Percentiles rank a stretch among this genome's conserved stretches.
Evolutionary conservation across 139 green algal genomes (phyloP).

Genomic region (Volvox africanus): DNA sequence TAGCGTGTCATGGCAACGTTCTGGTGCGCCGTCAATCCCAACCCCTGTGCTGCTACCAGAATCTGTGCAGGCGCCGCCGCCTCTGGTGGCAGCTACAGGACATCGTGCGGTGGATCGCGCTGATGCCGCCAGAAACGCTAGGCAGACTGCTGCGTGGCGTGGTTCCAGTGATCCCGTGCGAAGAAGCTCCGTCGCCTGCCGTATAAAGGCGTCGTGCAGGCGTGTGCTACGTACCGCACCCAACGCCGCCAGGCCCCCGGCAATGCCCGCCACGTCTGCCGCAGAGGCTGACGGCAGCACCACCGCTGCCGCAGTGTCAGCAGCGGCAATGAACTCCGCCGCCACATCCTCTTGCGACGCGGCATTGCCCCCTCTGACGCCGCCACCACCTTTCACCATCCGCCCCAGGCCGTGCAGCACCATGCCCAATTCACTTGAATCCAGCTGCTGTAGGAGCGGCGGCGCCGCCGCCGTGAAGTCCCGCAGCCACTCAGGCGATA

Average conservation of each 20-base stretch:
- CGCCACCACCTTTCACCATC: background rate
- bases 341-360: background rate
- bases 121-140: conserved; percentile 6
- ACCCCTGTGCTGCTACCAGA: background rate
- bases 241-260: conserved; percentile 7
- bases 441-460: conserved; percentile 20
- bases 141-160: background rate
- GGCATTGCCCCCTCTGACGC: background rate
- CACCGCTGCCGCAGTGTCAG: conserved; percentile 11
- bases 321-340: conserved; percentile 11
- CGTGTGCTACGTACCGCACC: background rate
- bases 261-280: conserved; percentile 9
- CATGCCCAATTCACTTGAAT: conserved; percentile 29
- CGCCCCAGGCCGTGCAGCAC: conserved; percentile 34
- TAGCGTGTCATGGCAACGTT: background rate
- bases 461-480: conserved; percentile 4
- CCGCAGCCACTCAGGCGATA: conserved; percentile 7
- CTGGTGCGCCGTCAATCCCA: background rate
- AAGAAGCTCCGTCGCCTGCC: background rate
- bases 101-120: background rate
- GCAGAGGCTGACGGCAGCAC: background rate
- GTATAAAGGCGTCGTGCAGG: background rate
- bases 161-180: background rate
- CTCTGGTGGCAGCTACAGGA: background rate
- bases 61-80: background rate